Evolutionary conservation across 2,329 filamentous ascomycete species (phyloP).

Genomic region (Sphaceloma murrayae): DNA sequence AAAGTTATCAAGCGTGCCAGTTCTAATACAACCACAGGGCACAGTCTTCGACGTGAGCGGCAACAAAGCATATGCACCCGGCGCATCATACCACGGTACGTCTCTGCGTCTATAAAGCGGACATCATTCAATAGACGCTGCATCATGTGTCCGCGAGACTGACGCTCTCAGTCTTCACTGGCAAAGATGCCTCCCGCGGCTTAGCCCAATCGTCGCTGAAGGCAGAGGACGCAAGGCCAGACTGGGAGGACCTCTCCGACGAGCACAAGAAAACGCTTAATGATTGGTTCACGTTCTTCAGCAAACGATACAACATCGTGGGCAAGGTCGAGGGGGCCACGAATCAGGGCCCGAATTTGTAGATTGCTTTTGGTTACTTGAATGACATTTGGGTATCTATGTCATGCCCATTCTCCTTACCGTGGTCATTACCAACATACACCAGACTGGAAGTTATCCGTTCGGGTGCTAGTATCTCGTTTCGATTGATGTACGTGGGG

Average conservation of each 20-base stretch:
- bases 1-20: no score
- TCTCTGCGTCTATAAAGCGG: no score
- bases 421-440: no score
- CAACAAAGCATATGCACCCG: constrained; percentile 76
- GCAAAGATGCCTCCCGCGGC: constrained; percentile 90
- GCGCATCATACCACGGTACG: constrained; percentile 76
- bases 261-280: constrained; percentile 77
- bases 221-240: constrained; percentile 66
- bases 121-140: no score
- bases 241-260: constrained; percentile 75
- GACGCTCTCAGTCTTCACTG: constrained; percentile 68
- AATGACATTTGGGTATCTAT: no score
- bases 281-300: constrained; percentile 95
- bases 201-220: constrained; percentile 81
- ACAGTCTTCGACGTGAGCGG: constrained; percentile 89
- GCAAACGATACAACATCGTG: constrained; percentile 89
- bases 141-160: neutral
- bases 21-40: no score
- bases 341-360: constrained; percentile 21
- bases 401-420: no score
- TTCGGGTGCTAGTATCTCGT: no score
- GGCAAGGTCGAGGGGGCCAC: constrained; percentile 40
- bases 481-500: no score
- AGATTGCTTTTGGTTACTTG: neutral
- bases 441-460: no score